Evolutionary conservation across 331 rosid species (phyloP), one percentile per base, ranked within the genome.

Genomic region (Dryas integrifolia): DNA sequence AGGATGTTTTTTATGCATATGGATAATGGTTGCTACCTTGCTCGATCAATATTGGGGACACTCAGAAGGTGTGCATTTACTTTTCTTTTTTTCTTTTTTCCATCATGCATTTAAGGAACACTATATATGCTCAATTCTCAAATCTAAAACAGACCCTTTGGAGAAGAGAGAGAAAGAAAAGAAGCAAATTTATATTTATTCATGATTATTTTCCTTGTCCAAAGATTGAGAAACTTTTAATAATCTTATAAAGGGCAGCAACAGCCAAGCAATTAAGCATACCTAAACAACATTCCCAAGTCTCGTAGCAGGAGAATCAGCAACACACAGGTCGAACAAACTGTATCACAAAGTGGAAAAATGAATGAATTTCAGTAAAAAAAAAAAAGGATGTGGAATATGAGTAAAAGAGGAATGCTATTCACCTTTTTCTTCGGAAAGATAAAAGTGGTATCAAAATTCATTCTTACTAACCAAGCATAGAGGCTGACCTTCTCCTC

Each of bases 221-320:
- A 21, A 56, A 30, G 9, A 14, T 7, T 35, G 35, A 12, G 13
- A 15, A 30, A 65, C 51, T 21, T 49, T 8, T 5, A 11, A 49
- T 49, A 49, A 49, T 13, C 16, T 49, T 12, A 13, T 44, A 38
- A 58, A 26, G 41, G 2, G 67, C 81, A 75, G 83, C 73, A 56
- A 68, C 83, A 82, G 44, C 76, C 79, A 9, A 83, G 65, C 30
- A n/a, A 1, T 30, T 30, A 30, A 30, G 35, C 35, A 1, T 12
- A 5, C 76, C 88, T 50, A 83, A 76, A 76, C 89, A 87, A 35
- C 89, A 85, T 72, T 80, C 88, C 45, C 88, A 87, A 41, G 84
- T 75, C 80, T 83, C 92, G 18, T 30, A 77, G 74, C 85, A 87
- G 77, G 85, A 80, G 81, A 79, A 89, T 74, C 90, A 87, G 76